Evolutionary conservation across 2,329 filamentous ascomycete species (phyloP).

Genomic region (Pestalotiopsis sp.): DNA sequence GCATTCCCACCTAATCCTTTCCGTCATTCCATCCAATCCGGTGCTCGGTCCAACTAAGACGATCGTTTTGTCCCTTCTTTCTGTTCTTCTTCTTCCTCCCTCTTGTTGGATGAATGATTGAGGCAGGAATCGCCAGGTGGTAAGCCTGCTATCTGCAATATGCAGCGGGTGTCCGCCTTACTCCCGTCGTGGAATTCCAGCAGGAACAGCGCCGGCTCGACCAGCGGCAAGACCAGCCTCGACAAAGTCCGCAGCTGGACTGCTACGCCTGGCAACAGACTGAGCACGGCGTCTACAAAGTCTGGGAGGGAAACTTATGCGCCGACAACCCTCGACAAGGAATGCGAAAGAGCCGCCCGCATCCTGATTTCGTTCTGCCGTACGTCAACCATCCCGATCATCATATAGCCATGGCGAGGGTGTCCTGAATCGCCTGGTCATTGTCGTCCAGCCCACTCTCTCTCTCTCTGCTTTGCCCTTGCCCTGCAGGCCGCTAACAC

Average conservation of each 20-base stretch:
- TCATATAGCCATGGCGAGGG: neutral
- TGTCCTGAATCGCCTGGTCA: neutral
- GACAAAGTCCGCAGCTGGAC: constrained; percentile 48
- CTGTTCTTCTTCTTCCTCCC: neutral
- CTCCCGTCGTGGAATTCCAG: constrained; percentile 42
- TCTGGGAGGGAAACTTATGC: constrained; percentile 78
- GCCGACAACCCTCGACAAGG: constrained; percentile 83
- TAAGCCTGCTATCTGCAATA: constrained; percentile 29
- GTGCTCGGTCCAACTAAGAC: neutral
- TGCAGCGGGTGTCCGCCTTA: constrained; percentile 51
- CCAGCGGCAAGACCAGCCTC: constrained; percentile 31
- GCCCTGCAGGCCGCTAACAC: constrained; percentile 5
- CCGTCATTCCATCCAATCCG: neutral
- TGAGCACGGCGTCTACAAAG: constrained; percentile 58
- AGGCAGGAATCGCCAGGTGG: constrained; percentile 2
- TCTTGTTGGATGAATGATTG: constrained; percentile 5
- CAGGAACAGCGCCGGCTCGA: constrained; percentile 28
- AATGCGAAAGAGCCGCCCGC: constrained; percentile 88
- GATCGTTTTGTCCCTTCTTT: neutral
- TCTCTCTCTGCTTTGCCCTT: neutral
- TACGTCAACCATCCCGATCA: constrained; percentile 42
- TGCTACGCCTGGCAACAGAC: constrained; percentile 64
- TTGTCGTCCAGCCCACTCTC: neutral
- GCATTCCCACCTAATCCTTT: neutral
- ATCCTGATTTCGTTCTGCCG: constrained; percentile 91